Evolutionary conservation across 768 basidiomycete genomes (phyloP), one percentile per base, ranked within the genome.

Genomic region (Melanogaster broomeanus): DNA sequence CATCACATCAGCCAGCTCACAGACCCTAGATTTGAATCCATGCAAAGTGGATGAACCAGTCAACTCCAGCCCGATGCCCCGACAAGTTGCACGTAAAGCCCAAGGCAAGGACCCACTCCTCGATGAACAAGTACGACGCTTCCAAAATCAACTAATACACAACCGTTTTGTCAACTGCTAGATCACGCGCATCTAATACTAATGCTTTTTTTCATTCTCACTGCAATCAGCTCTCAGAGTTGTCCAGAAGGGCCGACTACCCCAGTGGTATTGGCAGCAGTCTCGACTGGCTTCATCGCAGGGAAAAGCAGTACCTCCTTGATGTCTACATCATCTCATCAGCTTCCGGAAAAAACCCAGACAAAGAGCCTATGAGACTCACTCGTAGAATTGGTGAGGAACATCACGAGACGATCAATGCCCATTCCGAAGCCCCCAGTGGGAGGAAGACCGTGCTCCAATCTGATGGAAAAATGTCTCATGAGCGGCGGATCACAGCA

Each of bases 371-470:
- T 63, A 45, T 18, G 6, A 15, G 41, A 4, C 87, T 60, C 59
- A 93, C 91, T 96, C 8, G 85, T 87, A n/a, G 92, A 95, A 72
- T 99, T 87, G 4, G 94, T 96, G 43, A 98, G 77, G 86, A 98
- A 98, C 96, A 98, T 98, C 72, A 98, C 93, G 34, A 98, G 77
- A 53, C 94, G 86, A 67, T 98, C 95, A 59, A 98, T 90, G 48
- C 96, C 95, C 48, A 98, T 78, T 56, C 94, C 96, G 93, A 93
- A 98, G 40, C 96, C 96, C 52, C 93, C 96, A 4, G 96, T 99
- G 0, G 97, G 97, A 6, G 97, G 93, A 2, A 99, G 82, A 68
- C 94, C 97, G 64, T 98, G 92, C 72, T 99, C 97, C 57, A 99
- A 84, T 3, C 93, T 93, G 62, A 37, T 43, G 4, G 19, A 53